Evolutionary conservation across 2,329 filamentous ascomycete species (phyloP).

Genomic region (Dichotomopilus funicola): DNA sequence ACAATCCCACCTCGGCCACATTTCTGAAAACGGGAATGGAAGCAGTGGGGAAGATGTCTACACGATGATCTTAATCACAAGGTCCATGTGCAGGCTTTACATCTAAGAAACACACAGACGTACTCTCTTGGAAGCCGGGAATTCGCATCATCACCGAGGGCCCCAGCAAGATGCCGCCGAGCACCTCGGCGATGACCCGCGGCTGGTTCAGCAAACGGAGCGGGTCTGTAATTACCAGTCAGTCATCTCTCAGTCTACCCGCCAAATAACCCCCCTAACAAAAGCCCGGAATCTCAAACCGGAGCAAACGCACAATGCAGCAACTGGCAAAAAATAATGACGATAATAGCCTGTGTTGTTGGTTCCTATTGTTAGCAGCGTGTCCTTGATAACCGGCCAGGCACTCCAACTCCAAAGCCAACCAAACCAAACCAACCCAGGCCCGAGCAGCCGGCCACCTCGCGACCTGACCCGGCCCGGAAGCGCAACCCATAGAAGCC

Average conservation of each 20-base stretch:
- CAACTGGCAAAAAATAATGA: constrained; percentile 67
- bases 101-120: not conserved
- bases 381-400: not conserved
- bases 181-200: constrained; percentile 72
- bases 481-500: no score
- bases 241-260: constrained; percentile 4
- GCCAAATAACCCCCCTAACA: no score
- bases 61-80: no score
- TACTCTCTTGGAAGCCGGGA: constrained; percentile 59
- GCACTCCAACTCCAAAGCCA: not conserved
- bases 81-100: constrained; percentile 1
- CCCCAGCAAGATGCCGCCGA: constrained; percentile 72
- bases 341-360: constrained; percentile 44
- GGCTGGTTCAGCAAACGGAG: constrained; percentile 46
- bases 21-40: constrained; percentile 71
- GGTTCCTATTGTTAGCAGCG: constrained; percentile 19
- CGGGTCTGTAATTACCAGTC: constrained; percentile 18
- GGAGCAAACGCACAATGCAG: constrained; percentile 47
- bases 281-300: no score
- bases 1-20: constrained; percentile 75
- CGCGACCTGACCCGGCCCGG: no score
- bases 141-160: constrained; percentile 85
- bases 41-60: constrained; percentile 65
- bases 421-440: constrained; percentile 4
- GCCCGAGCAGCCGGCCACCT: no score